Percentiles rank a stretch among this genome's conserved stretches.
phyloP scores from a whole-genome alignment of 106 monocot species.

The Chionographis japonica region DNA sequence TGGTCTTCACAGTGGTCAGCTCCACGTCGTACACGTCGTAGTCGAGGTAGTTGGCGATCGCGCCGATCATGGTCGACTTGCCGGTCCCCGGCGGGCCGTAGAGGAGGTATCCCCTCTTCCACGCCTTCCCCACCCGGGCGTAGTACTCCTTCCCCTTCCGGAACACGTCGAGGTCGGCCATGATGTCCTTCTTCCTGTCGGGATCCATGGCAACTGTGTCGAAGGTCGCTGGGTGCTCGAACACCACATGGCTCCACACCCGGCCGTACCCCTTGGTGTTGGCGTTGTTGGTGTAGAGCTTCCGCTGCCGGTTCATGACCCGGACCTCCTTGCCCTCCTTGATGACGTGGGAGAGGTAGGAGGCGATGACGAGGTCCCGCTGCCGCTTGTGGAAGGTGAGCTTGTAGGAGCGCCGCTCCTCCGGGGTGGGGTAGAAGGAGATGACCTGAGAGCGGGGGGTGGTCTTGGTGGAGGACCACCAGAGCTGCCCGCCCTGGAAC shows the following conservation, averaged over 20 bases:
- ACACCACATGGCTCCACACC: too few relatives aligned
- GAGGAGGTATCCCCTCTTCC: conserved; percentile 55
- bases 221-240: too few relatives aligned
- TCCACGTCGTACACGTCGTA: conserved; percentile 52
- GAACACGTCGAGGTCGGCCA: neutral
- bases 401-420: conserved; percentile 17
- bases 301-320: conserved; percentile 22
- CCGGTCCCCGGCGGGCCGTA: conserved; percentile 57
- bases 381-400: conserved; percentile 37
- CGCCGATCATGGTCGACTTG: conserved; percentile 59
- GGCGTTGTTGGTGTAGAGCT: conserved; percentile 36
- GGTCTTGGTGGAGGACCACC: conserved; percentile 21
- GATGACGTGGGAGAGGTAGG: conserved; percentile 22
- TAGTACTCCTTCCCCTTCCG: conserved; percentile 21
- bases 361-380: conserved; percentile 11
- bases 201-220: too few relatives aligned
- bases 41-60: conserved; percentile 56
- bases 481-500: conserved; percentile 22
- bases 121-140: conserved; percentile 34
- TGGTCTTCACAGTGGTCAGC: conserved; percentile 34
- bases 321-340: conserved; percentile 13
- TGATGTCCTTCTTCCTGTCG: too few relatives aligned
- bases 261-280: too few relatives aligned
- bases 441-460: neutral
- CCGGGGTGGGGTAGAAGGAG: conserved; percentile 8